phyloP scores from a whole-genome alignment of 2,329 filamentous ascomycete genomes.

The Aspergillus latus region DNA sequence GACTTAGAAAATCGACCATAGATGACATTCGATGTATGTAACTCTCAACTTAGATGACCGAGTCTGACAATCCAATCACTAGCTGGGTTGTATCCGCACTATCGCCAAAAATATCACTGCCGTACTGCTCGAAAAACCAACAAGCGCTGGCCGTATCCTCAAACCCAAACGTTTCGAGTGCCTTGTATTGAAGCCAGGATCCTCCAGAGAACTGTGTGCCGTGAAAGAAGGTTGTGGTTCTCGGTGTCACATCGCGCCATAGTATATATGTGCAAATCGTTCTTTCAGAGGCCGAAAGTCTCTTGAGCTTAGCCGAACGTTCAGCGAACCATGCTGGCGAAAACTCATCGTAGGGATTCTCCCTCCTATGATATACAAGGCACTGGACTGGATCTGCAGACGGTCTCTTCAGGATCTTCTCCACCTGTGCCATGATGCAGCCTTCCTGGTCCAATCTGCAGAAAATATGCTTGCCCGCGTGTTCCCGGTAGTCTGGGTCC shows the following conservation, averaged over 20 bases:
- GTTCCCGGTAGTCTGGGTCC: not conserved
- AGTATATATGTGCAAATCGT: not conserved
- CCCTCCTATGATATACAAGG: not conserved
- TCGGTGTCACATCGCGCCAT: slow-evolving; percentile 1
- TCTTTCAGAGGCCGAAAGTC: not conserved
- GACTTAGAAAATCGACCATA: too few species aligned
- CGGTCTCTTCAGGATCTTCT: not conserved
- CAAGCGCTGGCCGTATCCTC: too few species aligned
- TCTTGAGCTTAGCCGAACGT: not conserved
- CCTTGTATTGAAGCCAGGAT: not conserved
- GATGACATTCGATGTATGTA: too few species aligned
- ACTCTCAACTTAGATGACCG: too few species aligned
- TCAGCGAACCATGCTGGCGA: not conserved
- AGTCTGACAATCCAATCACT: too few species aligned
- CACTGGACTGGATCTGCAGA: too few species aligned
- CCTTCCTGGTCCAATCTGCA: slow-evolving; percentile 1
- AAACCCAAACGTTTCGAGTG: not conserved
- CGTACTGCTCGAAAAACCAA: too few species aligned
- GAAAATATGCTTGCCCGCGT: not conserved
- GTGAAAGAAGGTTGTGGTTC: not conserved
- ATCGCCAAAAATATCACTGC: too few species aligned
- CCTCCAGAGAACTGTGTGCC: slow-evolving; percentile 1
- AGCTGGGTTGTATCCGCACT: too few species aligned
- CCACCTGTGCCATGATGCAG: not conserved
- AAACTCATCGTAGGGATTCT: not conserved